Evolutionary conservation across 140 eudicot genomes (phyloP).

Genomic region (Stevia rebaudiana): DNA sequence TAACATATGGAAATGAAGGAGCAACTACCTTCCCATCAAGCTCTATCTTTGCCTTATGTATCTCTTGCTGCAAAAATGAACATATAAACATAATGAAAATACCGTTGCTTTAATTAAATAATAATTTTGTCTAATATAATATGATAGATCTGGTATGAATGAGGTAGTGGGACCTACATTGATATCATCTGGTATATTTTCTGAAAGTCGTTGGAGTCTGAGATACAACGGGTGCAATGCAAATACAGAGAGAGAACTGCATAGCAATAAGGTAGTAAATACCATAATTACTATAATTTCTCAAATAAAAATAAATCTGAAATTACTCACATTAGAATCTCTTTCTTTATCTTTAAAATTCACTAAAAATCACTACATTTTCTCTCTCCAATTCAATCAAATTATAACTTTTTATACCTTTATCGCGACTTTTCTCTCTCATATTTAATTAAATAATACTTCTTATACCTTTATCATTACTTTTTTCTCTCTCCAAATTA

Average conservation of each 20-base stretch:
- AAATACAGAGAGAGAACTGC: constrained; percentile 95
- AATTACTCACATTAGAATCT: no score
- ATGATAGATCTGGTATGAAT: background rate
- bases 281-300: background rate
- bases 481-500: no score
- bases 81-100: constrained; percentile 9
- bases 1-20: background rate
- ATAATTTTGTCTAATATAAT: background rate
- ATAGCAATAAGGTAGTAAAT: constrained; percentile 10
- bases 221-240: constrained; percentile 95
- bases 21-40: constrained; percentile 67
- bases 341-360: no score
- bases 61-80: constrained; percentile 52
- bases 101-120: background rate
- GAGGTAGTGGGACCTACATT: constrained; percentile 40
- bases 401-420: no score
- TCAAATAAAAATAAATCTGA: background rate
- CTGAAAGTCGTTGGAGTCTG: constrained; percentile 79
- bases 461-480: no score
- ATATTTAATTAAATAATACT: no score
- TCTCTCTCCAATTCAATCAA: no score
- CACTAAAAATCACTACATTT: no score
- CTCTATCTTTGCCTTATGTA: constrained; percentile 49
- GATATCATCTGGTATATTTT: constrained; percentile 62
- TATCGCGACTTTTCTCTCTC: no score